phyloP scores from a whole-genome alignment of 345 rosid species.

The Populus deltoides region DNA sequence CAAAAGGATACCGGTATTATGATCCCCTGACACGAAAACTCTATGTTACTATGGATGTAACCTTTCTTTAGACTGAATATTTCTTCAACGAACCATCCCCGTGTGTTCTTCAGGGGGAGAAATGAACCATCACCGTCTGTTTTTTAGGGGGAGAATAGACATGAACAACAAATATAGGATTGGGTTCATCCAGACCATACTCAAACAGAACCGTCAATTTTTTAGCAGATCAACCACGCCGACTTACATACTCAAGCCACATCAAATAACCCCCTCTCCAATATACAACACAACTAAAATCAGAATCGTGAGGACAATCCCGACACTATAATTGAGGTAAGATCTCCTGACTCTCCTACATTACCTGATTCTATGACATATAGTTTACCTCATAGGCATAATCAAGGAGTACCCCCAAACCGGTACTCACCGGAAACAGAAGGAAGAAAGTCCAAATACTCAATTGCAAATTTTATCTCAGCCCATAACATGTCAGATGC shows the following conservation, averaged over 20 bases:
- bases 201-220: too few species aligned
- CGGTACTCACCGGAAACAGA: not conserved
- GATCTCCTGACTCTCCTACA: not conserved
- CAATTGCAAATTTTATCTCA: not conserved
- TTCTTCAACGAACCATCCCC: not conserved
- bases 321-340: fast-evolving
- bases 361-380: too few species aligned
- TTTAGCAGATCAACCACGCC: fast-evolving
- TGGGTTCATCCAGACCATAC: too few species aligned
- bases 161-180: not conserved
- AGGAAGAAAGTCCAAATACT: not conserved
- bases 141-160: not conserved
- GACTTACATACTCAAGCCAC: not conserved
- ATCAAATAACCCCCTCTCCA: not conserved
- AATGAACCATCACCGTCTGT: not conserved
- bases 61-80: too few species aligned
- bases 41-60: too few species aligned
- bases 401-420: not conserved
- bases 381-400: not conserved
- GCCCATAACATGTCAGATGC: fast-evolving
- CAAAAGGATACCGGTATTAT: not conserved
- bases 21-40: not conserved
- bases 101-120: not conserved
- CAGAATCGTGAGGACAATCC: not conserved
- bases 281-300: not conserved